A percentile compares a stretch with the other conserved stretches of the same genome.
Conservation (phyloP, 805 yeast species). For the Yarrowia sp. region DNA sequence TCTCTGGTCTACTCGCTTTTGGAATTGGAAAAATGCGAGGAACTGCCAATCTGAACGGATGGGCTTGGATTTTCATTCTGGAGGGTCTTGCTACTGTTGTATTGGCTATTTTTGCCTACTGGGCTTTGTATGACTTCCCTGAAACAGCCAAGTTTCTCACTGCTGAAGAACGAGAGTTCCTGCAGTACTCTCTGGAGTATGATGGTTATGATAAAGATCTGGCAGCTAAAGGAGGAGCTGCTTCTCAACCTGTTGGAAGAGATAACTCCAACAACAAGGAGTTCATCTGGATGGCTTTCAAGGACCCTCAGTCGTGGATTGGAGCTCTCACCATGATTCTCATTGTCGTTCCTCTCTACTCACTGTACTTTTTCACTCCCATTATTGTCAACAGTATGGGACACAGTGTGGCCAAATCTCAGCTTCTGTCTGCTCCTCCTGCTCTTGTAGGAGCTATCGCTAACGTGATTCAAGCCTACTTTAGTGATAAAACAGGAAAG, state of each 20-base stretch:
- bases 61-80: constrained; percentile 52
- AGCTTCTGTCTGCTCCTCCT: constrained; percentile 48
- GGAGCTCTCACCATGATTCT: constrained; percentile 32
- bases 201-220: not conserved
- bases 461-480: constrained; percentile 30
- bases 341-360: constrained; percentile 53
- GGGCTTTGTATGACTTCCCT: constrained; percentile 48
- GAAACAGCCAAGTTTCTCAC: constrained; percentile 52
- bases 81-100: constrained; percentile 48
- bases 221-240: not conserved
- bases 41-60: constrained; percentile 43
- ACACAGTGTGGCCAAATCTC: constrained; percentile 58
- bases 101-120: constrained; percentile 38
- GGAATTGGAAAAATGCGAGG: constrained; percentile 48
- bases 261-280: constrained; percentile 46
- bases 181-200: constrained; percentile 33
- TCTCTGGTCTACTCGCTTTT: constrained; percentile 48
- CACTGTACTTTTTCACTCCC: constrained; percentile 61
- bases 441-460: constrained; percentile 41
- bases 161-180: constrained; percentile 45
- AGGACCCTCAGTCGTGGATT: constrained; percentile 53
- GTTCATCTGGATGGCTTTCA: constrained; percentile 51
- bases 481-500: constrained; percentile 39
- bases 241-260: constrained; percentile 44
- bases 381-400: constrained; percentile 54